Percentiles rank a stretch among this genome's conserved stretches.
Conservation (phyloP, 177 flowering plant species). For the Vitis hybrid region DNA sequence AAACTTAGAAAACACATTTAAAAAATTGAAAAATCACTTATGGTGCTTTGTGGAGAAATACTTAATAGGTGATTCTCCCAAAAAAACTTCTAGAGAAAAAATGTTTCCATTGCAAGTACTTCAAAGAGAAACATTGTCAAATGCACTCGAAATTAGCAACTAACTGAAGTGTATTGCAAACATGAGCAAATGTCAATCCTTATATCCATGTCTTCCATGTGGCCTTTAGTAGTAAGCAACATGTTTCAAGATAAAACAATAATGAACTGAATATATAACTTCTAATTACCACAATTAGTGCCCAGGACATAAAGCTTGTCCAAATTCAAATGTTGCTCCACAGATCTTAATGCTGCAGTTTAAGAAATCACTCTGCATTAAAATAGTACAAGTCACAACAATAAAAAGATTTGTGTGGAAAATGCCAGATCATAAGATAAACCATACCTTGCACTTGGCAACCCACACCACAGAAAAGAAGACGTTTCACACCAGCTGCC, state of each 20-base stretch:
- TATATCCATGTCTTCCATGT: too few relatives aligned
- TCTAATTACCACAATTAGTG: conserved; percentile 85
- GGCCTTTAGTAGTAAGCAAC: background rate
- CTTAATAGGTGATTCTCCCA: too few relatives aligned
- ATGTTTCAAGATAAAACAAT: background rate
- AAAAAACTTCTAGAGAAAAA: too few relatives aligned
- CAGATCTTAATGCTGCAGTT: conserved; percentile 96
- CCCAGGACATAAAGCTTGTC: conserved; percentile 97
- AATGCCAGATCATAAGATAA: conserved; percentile 5
- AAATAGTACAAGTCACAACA: conserved; percentile 56
- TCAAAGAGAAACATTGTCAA: too few relatives aligned
- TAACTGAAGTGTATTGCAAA: too few relatives aligned
- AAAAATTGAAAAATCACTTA: too few relatives aligned
- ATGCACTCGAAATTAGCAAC: too few relatives aligned
- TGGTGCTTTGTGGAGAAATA: too few relatives aligned
- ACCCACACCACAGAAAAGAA: conserved; percentile 98
- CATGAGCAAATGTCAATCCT: too few relatives aligned
- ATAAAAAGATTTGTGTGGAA: conserved; percentile 18
- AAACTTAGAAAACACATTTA: too few relatives aligned
- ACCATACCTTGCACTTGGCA: conserved; percentile 93
- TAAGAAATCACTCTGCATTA: conserved; percentile 86
- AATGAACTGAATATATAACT: conserved; percentile 10
- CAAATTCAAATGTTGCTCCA: conserved; percentile 86
- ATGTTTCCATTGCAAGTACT: too few relatives aligned
- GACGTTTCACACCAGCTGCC: conserved; percentile 96